A percentile compares a stretch with the other conserved stretches of the same genome.
Conservation (phyloP, 305 asterid genomes). For the Fraxinus latifolia region DNA sequence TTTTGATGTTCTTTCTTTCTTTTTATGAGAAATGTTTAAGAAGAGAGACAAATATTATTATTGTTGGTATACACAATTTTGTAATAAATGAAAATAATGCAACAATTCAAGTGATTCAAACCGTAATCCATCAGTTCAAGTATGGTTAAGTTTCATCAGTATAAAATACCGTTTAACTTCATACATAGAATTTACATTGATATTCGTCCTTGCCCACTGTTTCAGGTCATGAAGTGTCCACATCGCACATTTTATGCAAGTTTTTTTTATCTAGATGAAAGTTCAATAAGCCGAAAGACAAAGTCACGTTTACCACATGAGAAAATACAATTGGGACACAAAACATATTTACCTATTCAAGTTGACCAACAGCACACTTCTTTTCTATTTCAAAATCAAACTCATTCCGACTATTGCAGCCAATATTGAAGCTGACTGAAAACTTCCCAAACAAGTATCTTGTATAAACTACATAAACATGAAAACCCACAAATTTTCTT, state of each 20-base stretch:
- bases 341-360: not conserved
- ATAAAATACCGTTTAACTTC: not conserved
- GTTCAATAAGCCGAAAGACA: not conserved
- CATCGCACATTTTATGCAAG: not conserved
- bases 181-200: not conserved
- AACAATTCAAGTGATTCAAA: not conserved
- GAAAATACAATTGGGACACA: not conserved
- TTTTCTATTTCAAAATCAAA: conserved; percentile 1
- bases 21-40: not conserved
- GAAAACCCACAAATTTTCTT: not conserved
- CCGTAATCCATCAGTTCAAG: not conserved
- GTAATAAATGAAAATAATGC: not conserved
- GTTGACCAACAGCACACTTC: not conserved
- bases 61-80: not conserved
- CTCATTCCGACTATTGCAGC: conserved; percentile 34
- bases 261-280: not conserved
- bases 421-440: conserved; percentile 33
- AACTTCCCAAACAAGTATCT: conserved; percentile 9
- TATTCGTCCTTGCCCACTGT: not conserved
- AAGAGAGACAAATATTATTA: not conserved
- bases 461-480: not conserved
- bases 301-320: not conserved
- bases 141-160: not conserved
- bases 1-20: not conserved
- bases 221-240: not conserved